Percentiles rank a stretch among this genome's conserved stretches.
These are phyloP conservation scores for Eucalyptus pauciflora DNA, from an alignment of 345 rosid genomes.

Conservation along the genomic window DNA sequence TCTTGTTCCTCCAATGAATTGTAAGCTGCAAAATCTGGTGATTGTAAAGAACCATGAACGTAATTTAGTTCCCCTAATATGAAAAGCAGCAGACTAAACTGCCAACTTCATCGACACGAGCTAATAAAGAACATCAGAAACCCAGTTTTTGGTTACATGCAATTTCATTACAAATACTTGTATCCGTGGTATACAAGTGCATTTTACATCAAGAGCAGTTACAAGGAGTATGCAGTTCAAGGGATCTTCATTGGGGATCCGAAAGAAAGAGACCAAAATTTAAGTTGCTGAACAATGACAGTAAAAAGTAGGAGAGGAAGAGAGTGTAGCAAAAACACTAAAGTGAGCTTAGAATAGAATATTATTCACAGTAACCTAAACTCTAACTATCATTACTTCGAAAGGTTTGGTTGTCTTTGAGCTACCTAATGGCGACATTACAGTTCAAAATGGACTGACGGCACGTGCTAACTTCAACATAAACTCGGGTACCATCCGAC, in stretches of 20 bases:
- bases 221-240: background rate
- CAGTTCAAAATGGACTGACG: slow-evolving; percentile 72
- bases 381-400: background rate
- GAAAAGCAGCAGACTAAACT: background rate
- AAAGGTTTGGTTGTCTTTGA: background rate
- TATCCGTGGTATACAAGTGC: background rate
- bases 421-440: background rate
- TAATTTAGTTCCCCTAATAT: background rate
- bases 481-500: slow-evolving; percentile 88
- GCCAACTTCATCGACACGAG: background rate
- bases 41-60: background rate
- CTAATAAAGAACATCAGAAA: background rate
- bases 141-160: background rate
- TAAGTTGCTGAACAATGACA: background rate
- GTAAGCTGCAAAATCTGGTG: background rate
- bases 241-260: background rate
- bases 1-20: background rate
- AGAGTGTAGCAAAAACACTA: background rate
- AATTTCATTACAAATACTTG: background rate
- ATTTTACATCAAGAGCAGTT: background rate
- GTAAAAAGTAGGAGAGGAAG: background rate
- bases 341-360: background rate
- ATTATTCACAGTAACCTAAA: background rate
- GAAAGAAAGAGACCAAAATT: background rate
- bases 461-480: slow-evolving; percentile 74